Conservation (phyloP, 257 asterid species). For the Solanum bulbocastanum region DNA sequence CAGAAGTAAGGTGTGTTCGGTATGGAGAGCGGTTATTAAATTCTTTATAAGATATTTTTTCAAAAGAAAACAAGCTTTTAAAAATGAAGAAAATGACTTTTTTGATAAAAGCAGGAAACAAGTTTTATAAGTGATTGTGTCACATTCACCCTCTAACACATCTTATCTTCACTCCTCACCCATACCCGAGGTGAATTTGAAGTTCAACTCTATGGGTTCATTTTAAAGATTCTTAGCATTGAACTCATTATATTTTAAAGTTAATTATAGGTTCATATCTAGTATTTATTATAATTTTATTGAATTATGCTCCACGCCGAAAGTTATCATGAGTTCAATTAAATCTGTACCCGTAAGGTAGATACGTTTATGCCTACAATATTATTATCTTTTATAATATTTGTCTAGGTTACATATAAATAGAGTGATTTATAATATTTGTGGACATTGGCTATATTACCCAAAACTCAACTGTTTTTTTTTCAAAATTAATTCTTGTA, state of each 20-base stretch:
- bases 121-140: not conserved
- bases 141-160: not conserved
- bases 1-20: not conserved
- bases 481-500: not conserved
- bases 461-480: not conserved
- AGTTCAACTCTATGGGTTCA: not conserved
- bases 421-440: not conserved
- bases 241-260: not conserved
- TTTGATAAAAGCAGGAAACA: no score
- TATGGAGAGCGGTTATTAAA: not conserved
- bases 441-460: not conserved
- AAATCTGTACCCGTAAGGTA: not conserved
- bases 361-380: not conserved
- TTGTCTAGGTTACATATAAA: not conserved
- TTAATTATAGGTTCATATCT: not conserved
- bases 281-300: not conserved
- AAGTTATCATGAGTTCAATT: not conserved
- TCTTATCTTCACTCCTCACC: not conserved
- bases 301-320: not conserved
- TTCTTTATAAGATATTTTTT: no score
- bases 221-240: not conserved
- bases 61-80: not conserved
- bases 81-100: not conserved
- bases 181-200: not conserved
- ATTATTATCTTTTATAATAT: accelerated